Conservation (phyloP, 176 grass and related monocot species). For the Phragmites australis region DNA sequence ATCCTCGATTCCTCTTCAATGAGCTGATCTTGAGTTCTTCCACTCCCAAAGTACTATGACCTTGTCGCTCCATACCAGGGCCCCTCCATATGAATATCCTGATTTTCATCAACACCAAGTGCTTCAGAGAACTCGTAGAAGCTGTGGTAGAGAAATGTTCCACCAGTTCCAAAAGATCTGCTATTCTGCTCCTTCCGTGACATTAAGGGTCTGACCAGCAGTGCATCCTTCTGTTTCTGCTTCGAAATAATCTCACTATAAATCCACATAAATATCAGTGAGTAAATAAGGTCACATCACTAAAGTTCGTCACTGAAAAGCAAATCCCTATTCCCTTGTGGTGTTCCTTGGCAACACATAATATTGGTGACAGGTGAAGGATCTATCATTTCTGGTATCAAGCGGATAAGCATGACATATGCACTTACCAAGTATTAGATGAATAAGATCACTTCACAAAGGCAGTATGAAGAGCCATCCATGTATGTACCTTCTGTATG, state of each 20-base stretch:
- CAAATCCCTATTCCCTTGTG: neutral
- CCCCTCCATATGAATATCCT: neutral
- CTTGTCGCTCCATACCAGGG: neutral
- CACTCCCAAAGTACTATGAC: neutral
- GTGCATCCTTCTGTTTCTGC: neutral
- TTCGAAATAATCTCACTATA: slow-evolving; percentile 3
- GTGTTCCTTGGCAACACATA: slow-evolving; percentile 10
- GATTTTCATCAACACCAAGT: neutral
- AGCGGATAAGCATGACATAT: neutral
- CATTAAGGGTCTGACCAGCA: neutral
- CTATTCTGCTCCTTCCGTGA: neutral
- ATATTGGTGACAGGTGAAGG: neutral
- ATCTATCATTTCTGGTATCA: neutral
- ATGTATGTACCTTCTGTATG: slow-evolving; percentile 1
- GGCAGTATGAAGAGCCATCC: neutral
- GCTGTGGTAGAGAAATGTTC: neutral
- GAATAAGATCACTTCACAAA: neutral
- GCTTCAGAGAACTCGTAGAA: neutral
- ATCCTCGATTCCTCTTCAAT: neutral
- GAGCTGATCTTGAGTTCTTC: neutral
- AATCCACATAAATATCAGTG: neutral
- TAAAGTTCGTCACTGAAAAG: neutral
- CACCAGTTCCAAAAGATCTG: neutral
- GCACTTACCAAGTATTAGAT: slow-evolving; percentile 21
- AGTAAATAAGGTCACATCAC: neutral